These are phyloP conservation scores for Aegilops tauschii DNA, from an alignment of 176 grass and related monocot genomes.

Conservation along the genomic window DNA sequence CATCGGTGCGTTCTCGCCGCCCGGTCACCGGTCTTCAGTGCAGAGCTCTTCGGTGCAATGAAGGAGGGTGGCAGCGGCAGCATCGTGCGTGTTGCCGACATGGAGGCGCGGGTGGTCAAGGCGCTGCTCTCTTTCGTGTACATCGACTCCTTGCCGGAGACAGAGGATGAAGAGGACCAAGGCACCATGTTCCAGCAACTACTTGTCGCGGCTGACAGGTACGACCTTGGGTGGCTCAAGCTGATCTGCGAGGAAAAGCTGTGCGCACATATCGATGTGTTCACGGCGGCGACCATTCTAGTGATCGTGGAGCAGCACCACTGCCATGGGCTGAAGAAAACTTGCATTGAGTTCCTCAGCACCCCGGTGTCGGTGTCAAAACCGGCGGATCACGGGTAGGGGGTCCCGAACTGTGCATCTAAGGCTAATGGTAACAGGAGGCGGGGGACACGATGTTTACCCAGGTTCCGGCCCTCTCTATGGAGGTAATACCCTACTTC, in stretches of 20 bases:
- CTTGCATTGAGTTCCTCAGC: neutral
- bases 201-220: neutral
- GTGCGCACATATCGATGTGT: neutral
- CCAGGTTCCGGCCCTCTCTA: too few relatives aligned
- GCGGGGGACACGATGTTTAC: too few relatives aligned
- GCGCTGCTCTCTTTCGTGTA: neutral
- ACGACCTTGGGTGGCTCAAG: neutral
- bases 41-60: conserved; percentile 30
- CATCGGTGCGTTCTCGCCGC: neutral
- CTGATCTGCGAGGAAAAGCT: neutral
- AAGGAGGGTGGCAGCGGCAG: neutral
- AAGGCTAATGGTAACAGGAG: too few relatives aligned
- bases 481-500: too few relatives aligned
- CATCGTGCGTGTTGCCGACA: conserved; percentile 7
- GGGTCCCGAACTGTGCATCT: too few relatives aligned
- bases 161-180: neutral
- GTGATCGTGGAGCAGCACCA: neutral
- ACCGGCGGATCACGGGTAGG: too few relatives aligned
- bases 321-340: neutral
- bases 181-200: neutral
- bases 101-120: conserved; percentile 37
- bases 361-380: neutral
- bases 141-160: neutral
- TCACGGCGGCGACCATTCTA: rapidly evolving
- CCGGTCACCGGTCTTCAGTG: conserved; percentile 38